Base-by-base conservation (phyloP, 371 early-diverging fungal species). In the Mortierella sp. region DNA sequence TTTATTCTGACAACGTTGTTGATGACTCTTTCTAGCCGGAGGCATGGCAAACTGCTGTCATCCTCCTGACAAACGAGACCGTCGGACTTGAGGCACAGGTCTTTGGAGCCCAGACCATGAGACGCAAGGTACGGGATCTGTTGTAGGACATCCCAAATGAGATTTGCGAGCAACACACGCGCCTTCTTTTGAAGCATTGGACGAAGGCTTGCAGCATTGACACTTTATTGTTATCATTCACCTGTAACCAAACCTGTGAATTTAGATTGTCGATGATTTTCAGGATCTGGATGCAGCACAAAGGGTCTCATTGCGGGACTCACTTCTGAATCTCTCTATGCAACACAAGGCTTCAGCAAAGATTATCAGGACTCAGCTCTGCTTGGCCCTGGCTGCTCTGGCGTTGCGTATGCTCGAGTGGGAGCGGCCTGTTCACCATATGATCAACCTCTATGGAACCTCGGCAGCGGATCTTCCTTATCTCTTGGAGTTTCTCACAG, bases 41-140 rank as follows among this genome's bases (percentile, higher is more conserved):
- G 80, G 97, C 98, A 43, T 98, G 98, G 98, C 82, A 91, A 26
- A 93, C 95, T 10, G 92, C 96, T 6, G 96, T 97, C 78, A 88
- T 91, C 37, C 87, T 98, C 5, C 86, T 98, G 26, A 92, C 92
- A 73, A 73, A 90, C 24, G 89, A 91, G 10, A 88, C 88, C 11
- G 80, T 91, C n/a, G 91, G 91, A 14, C 72, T 84, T 1, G 95
- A 95, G 78, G 91, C 92, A 5, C 93, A 92, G 51, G 81, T 97
- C 13, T 97, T 98, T 92, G 97, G 97, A 4, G 97, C 98, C 3
- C 98, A 98, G 88, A 98, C 98, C 1, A 89, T 99, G 74, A 91
- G 97, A 64, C 94, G 93, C 87, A 99, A 99, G 93, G 96, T 96
- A 82, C 76, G 72, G 19, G 67, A 67, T 67, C 40, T 40, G 10